phyloP scores from a whole-genome alignment of 176 grass and related monocot species.

The Hsuehochloa calcarea region DNA sequence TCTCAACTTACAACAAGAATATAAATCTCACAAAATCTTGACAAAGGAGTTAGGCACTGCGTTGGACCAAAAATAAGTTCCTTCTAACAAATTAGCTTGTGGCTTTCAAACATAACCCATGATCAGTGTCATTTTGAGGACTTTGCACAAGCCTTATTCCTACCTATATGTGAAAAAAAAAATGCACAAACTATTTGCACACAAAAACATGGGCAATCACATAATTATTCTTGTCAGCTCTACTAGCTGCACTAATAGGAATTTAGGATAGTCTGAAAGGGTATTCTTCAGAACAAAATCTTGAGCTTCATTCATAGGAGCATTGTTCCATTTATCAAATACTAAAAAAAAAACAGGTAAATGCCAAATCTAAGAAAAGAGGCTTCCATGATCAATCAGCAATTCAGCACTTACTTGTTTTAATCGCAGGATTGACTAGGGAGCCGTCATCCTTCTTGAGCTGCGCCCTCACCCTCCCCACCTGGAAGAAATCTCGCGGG shows the following conservation, averaged over 20 bases:
- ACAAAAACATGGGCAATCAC: not conserved
- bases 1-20: not conserved
- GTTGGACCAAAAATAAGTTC: not conserved
- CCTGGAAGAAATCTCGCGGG: slow-evolving; percentile 89
- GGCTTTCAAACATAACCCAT: not conserved
- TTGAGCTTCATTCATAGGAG: not conserved
- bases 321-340: not conserved
- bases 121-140: not conserved
- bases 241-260: not conserved
- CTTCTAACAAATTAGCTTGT: not conserved
- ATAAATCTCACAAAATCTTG: not conserved
- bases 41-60: not conserved
- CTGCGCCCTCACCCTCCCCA: slow-evolving; percentile 86
- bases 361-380: not conserved
- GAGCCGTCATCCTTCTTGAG: slow-evolving; percentile 82
- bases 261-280: not conserved
- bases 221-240: not conserved
- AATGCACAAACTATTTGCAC: not conserved
- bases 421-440: slow-evolving; percentile 66
- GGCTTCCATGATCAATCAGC: not conserved
- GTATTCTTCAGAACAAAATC: not conserved
- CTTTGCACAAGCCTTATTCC: not conserved
- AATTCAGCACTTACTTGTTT: slow-evolving; percentile 59
- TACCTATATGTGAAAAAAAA: not conserved
- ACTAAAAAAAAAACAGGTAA: not conserved